Conservation (phyloP, 2,329 filamentous ascomycete genomes). For the Pestalotiopsis sp. region DNA sequence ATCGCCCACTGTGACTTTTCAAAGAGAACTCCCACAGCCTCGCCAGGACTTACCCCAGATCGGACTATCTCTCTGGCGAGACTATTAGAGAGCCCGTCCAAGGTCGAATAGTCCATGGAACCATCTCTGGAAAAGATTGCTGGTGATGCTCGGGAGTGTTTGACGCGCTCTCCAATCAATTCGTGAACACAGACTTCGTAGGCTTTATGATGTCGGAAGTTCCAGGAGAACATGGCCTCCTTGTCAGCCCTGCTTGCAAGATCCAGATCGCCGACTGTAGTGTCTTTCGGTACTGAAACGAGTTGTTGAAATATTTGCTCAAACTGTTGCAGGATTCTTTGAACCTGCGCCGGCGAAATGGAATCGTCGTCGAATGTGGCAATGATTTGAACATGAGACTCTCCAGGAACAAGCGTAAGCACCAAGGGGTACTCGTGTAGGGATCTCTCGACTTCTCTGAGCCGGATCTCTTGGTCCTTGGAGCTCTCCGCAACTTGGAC, state of each 20-base stretch:
- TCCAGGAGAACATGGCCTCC: not conserved
- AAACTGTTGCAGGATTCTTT: not conserved
- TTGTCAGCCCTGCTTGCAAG: not conserved
- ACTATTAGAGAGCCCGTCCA: not conserved
- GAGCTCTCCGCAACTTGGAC: not conserved
- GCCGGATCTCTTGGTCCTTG: not conserved
- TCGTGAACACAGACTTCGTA: not conserved
- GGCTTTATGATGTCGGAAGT: not conserved
- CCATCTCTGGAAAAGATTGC: not conserved
- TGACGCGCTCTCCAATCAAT: not conserved
- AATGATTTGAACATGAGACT: not conserved
- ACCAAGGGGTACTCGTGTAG: not conserved
- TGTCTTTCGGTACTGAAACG: not conserved
- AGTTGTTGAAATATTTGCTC: not conserved
- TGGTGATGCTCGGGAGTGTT: not conserved
- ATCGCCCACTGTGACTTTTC: not conserved
- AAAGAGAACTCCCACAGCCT: not conserved
- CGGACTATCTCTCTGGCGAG: not conserved
- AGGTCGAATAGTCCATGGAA: not conserved
- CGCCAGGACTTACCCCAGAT: not conserved
- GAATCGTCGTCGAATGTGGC: not conserved
- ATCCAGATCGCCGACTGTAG: not conserved
- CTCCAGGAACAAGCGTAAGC: not conserved
- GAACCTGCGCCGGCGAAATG: not conserved
- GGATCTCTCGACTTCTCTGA: not conserved